Evolutionary conservation across 257 asterid species (phyloP).

Genomic region (Jaltomata sinuosa): DNA sequence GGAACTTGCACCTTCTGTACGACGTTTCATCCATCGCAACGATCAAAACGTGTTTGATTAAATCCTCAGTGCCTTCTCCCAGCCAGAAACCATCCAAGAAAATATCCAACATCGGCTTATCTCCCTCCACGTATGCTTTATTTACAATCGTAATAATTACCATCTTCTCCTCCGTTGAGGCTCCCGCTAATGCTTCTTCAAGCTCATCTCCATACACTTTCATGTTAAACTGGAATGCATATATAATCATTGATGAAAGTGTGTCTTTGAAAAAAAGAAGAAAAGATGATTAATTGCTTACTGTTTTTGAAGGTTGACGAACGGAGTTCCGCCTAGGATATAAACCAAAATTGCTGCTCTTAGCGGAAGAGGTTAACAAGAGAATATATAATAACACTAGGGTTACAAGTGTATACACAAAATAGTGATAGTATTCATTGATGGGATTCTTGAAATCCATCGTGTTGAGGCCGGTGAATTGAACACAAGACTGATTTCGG

Average conservation of each 20-base stretch:
- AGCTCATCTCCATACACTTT: conserved; percentile 14
- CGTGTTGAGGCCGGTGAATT: background rate
- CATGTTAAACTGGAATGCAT: background rate
- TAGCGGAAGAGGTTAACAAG: background rate
- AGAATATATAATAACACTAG: background rate
- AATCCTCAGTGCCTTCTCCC: conserved; percentile 27
- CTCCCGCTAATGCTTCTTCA: conserved; percentile 15
- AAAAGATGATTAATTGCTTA: background rate
- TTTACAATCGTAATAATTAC: conserved; percentile 34
- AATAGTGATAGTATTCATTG: background rate
- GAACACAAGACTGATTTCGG: background rate
- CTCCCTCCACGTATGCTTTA: conserved; percentile 41
- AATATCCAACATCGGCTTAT: conserved; percentile 37
- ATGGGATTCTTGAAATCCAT: background rate
- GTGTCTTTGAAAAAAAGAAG: too few species aligned
- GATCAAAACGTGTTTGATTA: conserved; percentile 20
- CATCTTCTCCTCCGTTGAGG: conserved; percentile 25
- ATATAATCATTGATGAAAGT: too few species aligned
- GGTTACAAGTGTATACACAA: conserved; percentile 1
- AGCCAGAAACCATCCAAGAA: conserved; percentile 52
- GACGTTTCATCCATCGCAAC: conserved; percentile 41
- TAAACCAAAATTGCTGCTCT: background rate
- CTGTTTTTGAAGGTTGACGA: background rate
- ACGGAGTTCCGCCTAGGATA: background rate
- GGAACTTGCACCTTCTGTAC: conserved; percentile 29